These are phyloP conservation scores for Pythium aquatile DNA, from an alignment of 352 stramenopile genomes.

Conservation along the genomic window DNA sequence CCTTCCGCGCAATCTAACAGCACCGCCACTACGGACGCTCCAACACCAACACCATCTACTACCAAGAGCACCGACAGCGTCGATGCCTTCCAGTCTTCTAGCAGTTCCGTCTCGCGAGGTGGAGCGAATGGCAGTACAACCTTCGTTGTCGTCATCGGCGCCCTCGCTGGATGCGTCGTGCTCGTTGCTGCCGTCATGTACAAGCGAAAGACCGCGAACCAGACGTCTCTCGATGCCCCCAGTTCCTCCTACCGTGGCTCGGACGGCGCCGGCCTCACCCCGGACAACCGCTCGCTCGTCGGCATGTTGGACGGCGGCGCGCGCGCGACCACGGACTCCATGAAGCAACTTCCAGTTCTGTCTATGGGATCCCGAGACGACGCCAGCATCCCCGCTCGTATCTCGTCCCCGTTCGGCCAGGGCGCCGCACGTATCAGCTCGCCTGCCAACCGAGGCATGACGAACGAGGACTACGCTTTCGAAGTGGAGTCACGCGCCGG, in stretches of 20 bases:
- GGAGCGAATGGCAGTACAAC: background rate
- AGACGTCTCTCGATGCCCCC: conserved; percentile 9
- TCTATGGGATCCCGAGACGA: conserved; percentile 9
- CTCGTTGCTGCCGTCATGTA: conserved; percentile 42
- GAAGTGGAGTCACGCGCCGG: conserved; percentile 17
- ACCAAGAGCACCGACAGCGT: conserved; percentile 5
- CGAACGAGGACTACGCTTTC: conserved; percentile 25
- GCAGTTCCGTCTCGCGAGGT: background rate
- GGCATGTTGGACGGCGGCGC: conserved; percentile 16
- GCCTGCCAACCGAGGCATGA: conserved; percentile 7
- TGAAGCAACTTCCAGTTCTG: conserved; percentile 20
- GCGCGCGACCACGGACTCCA: conserved; percentile 15
- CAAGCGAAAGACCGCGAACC: conserved; percentile 27
- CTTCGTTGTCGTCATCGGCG: conserved; percentile 24
- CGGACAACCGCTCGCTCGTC: conserved; percentile 26
- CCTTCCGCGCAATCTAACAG: conserved; percentile 20
- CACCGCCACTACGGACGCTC: background rate
- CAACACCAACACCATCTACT: background rate
- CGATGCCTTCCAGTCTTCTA: conserved; percentile 9
- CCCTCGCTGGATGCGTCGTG: conserved; percentile 38
- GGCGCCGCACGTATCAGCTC: conserved; percentile 22
- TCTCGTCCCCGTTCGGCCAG: conserved; percentile 25
- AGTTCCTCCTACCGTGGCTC: conserved; percentile 12
- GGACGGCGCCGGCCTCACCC: conserved; percentile 13
- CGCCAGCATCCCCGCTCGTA: background rate